Evolutionary conservation across 2,329 filamentous ascomycete genomes (phyloP).

Genomic region (Colletotrichum melonis): DNA sequence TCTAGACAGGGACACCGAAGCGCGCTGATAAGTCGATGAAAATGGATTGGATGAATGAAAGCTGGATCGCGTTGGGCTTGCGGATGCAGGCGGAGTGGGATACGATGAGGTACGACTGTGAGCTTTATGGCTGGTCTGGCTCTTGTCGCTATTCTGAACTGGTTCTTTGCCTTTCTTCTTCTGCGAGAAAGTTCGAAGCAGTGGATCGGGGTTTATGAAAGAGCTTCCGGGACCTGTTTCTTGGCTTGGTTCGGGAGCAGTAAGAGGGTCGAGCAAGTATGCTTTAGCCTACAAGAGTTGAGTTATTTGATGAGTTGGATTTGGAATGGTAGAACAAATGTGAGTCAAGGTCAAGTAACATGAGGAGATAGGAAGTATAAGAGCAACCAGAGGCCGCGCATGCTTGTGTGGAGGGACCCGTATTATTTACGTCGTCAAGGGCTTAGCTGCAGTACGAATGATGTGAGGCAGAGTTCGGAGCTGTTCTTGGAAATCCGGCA

Average conservation of each 20-base stretch:
- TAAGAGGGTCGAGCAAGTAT: conserved; percentile 77
- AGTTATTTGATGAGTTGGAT: conserved; percentile 13
- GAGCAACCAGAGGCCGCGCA: conserved; percentile 21
- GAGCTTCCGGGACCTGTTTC: conserved; percentile 74
- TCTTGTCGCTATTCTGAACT: conserved; percentile 2
- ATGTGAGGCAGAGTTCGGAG: conserved; percentile 25
- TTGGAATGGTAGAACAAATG: background rate
- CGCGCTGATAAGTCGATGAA: conserved; percentile 44
- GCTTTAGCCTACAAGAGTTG: conserved; percentile 64
- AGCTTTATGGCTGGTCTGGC: conserved; percentile 12
- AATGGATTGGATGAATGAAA: conserved; percentile 60
- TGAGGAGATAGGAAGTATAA: conserved; percentile 7
- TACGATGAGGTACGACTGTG: conserved; percentile 33
- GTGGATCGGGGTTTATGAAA: conserved; percentile 54
- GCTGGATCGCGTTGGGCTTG: conserved; percentile 59
- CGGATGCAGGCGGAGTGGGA: conserved; percentile 65
- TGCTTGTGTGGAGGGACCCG: conserved; percentile 28
- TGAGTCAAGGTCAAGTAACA: background rate
- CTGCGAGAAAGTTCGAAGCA: conserved; percentile 39
- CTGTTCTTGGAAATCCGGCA: conserved; percentile 32
- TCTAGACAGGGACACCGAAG: conserved; percentile 40
- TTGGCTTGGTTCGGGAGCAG: conserved; percentile 73
- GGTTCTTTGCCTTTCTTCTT: conserved; percentile 38
- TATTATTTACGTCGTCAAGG: conserved; percentile 38
- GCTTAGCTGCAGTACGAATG: conserved; percentile 31